Evolutionary conservation across 805 yeast genomes (phyloP), one percentile per base, ranked within the genome.

Genomic region (Candida peoriensis): DNA sequence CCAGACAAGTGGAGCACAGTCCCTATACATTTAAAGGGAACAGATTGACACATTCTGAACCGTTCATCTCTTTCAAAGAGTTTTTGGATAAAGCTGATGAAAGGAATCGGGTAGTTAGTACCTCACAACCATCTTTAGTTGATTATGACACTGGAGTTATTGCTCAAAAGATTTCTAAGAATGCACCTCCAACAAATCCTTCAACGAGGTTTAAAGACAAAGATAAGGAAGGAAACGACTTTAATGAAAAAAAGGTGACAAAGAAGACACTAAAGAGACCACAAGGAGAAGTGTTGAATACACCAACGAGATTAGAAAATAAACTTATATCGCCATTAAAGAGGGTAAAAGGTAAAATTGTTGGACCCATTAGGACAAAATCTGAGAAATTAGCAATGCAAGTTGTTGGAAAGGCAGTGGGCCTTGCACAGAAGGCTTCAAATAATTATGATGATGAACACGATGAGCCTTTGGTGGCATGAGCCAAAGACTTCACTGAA

Each of bases 111-210:
- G 34, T 50, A n/a, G 30, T 44, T 4, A 49, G 52, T 24, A n/a
- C 30, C 6, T 15, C 30, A 5, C 19, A 24, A 6, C 8, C 31
- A 9, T 15, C 16, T n/a, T 28, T 23, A 16, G 31, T 31, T 10
- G 29, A 15, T 11, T 11, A 14, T 2, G 46, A 37, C 20, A 34
- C 33, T 16, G 28, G 23, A 11, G 14, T 34, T 13, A 22, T 25
- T 21, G 6, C 21, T 24, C 36, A 44, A 34, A 33, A 41, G 33
- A 36, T 43, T 34, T 33, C 50, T 13, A 20, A 28, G 25, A 38
- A 51, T 30, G 36, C 52, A 9, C 55, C 51, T 11, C 55, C 55
- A 6, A 32, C 39, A 8, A 30, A 36, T 18, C 53, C 55, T 6
- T 24, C 32, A 5, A 38, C 30, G 26, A 25, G 12, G 8, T 13